Evolutionary conservation across 2,329 filamentous ascomycete species (phyloP), one percentile per base, ranked within the genome.

Genomic region (Monosporascus sp.): DNA sequence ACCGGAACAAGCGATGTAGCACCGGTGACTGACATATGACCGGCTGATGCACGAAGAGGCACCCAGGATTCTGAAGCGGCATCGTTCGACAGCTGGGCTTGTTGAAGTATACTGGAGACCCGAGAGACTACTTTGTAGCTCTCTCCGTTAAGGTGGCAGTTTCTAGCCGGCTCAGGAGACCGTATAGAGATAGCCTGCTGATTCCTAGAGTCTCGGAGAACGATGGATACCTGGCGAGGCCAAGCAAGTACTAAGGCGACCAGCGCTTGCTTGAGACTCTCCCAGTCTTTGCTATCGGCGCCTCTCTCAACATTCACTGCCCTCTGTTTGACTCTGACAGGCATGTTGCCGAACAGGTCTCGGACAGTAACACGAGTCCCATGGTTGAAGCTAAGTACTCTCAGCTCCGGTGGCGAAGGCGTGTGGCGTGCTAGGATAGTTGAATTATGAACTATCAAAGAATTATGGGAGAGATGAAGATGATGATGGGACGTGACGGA

Each of bases 301-400:
- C 76, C 59, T 60, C 75, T 77, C 62, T 82, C 74, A 40, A 77
- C 68, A 58, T 75, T 71, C 3, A 84, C 60, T 0, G 81, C 81
- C 57, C 91, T 81, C 61, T 91, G 88, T 66, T 94, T 96, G 26
- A 95, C 86, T 16, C 93, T 85, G 14, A 97, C 93, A 0, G 93
- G 91, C 82, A 97, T 89, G 54, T 86, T 88, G 0, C 92, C 91
- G 70, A 97, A 97, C 1, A 97, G 74, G 67, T 96, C 86, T 52
- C 86, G 82, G 6, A 96, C 87, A 0, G 79, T 79, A 2, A 93
- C 84, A 27, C 83, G 81, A 0, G 92, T 96, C 5, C 93, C 93
- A 72, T 89, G 84, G 20, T 74, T 68, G 52, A 78, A 79, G 37
- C 71, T 73, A 8, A 76, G 62, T 7, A 89, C 63, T 48, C 78